Evolutionary conservation across 805 yeast species (phyloP).

Genomic region (Ogataea allantospora): DNA sequence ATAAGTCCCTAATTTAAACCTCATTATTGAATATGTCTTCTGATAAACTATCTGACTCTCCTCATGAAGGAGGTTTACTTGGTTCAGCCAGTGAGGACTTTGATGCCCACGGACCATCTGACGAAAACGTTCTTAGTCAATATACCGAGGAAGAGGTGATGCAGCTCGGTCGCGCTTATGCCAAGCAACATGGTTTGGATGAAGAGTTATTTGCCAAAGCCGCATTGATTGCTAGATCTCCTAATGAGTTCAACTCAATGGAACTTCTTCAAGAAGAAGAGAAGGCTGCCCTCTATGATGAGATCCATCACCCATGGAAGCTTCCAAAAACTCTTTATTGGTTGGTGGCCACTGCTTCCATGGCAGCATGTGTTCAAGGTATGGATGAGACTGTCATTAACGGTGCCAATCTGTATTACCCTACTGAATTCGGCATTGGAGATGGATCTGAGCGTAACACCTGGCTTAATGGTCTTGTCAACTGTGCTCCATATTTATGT

Average conservation of each 20-base stretch:
- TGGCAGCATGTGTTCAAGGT: conserved; percentile 80
- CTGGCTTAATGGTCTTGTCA: conserved; percentile 61
- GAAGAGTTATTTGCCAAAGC: conserved; percentile 60
- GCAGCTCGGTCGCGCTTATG: conserved; percentile 69
- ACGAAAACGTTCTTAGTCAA: conserved; percentile 50
- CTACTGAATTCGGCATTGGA: conserved; percentile 53
- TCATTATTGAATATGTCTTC: conserved; percentile 5
- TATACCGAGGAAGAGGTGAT: conserved; percentile 62
- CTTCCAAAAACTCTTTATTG: conserved; percentile 47
- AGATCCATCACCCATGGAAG: conserved; percentile 45
- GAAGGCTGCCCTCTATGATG: conserved; percentile 49
- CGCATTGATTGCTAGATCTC: conserved; percentile 65
- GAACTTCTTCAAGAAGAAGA: conserved; percentile 52
- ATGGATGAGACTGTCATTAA: conserved; percentile 77
- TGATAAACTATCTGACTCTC: conserved; percentile 8
- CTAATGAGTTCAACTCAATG: conserved; percentile 57
- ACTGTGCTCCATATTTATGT: conserved; percentile 69
- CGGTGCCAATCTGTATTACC: conserved; percentile 68
- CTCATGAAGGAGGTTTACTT: conserved; percentile 16
- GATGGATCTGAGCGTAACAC: conserved; percentile 45
- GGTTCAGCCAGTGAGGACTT: conserved; percentile 12
- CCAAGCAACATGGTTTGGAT: conserved; percentile 52
- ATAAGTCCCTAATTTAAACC: not conserved
- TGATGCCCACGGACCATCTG: conserved; percentile 8
- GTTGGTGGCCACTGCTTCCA: conserved; percentile 62